Evolutionary conservation across 805 yeast genomes (phyloP).

Genomic region (Ogataea zsoltii): DNA sequence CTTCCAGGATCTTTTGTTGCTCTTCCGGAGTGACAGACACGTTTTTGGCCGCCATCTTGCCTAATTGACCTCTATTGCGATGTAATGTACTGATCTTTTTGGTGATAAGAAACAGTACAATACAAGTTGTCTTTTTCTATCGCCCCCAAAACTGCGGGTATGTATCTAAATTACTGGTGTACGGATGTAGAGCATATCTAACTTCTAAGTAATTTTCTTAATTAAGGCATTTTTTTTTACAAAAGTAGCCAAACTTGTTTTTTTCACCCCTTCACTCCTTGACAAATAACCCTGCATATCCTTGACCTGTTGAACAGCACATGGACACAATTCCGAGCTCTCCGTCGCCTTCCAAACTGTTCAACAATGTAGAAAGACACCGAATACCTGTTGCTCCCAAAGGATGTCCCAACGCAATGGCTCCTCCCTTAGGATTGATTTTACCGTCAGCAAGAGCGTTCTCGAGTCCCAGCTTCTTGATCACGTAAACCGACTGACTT

Average conservation of each 20-base stretch:
- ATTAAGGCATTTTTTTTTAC: no score
- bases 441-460: conserved; percentile 34
- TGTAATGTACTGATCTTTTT: neutral
- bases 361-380: conserved; percentile 37
- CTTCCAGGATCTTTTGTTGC: conserved; percentile 39
- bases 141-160: neutral
- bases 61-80: neutral
- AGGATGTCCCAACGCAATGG: conserved; percentile 91
- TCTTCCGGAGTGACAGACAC: conserved; percentile 24
- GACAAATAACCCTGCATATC: conserved; percentile 38
- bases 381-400: conserved; percentile 62
- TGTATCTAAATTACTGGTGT: conserved; percentile 8
- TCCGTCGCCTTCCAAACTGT: conserved; percentile 32
- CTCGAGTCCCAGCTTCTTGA: conserved; percentile 19
- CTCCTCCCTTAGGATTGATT: conserved; percentile 89
- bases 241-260: no score
- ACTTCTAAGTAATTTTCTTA: no score
- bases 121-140: neutral
- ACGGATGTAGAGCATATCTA: conserved; percentile 3
- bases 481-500: conserved; percentile 33
- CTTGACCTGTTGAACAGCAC: conserved; percentile 45
- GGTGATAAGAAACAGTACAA: neutral
- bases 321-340: conserved; percentile 40
- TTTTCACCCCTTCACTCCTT: conserved; percentile 30
- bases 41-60: conserved; percentile 16